Conservation (phyloP, 345 rosid species). For the Sapria himalayana region DNA sequence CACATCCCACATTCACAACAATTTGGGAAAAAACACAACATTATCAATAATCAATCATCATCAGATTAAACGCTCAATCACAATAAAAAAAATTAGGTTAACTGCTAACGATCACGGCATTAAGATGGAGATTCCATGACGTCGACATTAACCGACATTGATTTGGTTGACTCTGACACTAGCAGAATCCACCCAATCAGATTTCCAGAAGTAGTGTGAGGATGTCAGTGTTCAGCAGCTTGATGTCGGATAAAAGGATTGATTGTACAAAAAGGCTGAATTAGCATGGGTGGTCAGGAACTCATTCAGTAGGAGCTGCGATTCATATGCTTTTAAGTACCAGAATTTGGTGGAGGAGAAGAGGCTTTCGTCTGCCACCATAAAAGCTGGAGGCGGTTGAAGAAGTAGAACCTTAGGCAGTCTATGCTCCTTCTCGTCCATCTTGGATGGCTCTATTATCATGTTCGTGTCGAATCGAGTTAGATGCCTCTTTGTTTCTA, state of each 20-base stretch:
- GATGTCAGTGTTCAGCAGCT: conserved; percentile 11
- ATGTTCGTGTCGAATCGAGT: too few species aligned
- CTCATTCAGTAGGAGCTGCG: conserved; percentile 17
- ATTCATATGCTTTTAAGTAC: conserved; percentile 15
- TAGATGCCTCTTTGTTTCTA: too few species aligned
- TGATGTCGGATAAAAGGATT: conserved; percentile 14
- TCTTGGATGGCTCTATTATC: too few species aligned
- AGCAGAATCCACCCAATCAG: conserved; percentile 14
- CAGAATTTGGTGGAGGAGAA: conserved; percentile 7
- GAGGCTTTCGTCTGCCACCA: conserved; percentile 2
- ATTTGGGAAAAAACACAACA: conserved; percentile 25
- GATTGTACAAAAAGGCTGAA: conserved; percentile 20
- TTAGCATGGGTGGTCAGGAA: conserved; percentile 17
- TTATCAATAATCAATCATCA: conserved; percentile 11
- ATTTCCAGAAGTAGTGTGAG: conserved; percentile 16
- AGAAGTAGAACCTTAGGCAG: conserved; percentile 10
- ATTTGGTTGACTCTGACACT: conserved; percentile 21
- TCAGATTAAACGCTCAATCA: neutral
- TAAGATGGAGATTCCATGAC: conserved; percentile 17
- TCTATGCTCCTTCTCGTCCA: too few species aligned
- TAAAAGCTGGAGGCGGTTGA: conserved; percentile 13
- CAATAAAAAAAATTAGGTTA: neutral
- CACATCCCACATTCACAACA: conserved; percentile 36
- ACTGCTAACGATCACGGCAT: too few species aligned
- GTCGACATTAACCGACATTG: conserved; percentile 22